These are phyloP conservation scores for Luffa aegyptiaca DNA, from an alignment of 306 rosid species.

Conservation along the genomic window DNA sequence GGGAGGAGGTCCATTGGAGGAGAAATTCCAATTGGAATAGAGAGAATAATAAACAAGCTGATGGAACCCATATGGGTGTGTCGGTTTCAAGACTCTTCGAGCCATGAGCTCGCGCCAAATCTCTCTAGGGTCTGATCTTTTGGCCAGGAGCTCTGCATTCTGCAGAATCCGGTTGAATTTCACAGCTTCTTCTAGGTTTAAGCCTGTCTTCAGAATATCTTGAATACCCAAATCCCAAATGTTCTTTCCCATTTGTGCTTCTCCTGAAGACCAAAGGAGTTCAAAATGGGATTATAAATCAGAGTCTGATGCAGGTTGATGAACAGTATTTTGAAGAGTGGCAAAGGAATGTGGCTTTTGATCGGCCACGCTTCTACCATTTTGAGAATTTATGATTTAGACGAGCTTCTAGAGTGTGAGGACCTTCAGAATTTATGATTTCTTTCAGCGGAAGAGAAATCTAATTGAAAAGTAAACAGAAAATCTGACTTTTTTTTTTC, in stretches of 20 bases:
- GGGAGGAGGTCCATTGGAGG: constrained; percentile 38
- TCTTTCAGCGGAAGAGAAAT: no score
- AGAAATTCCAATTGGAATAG: constrained; percentile 28
- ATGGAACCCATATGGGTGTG: constrained; percentile 46
- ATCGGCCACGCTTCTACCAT: background rate
- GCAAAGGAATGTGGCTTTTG: background rate
- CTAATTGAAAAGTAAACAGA: no score
- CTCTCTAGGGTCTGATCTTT: constrained; percentile 24
- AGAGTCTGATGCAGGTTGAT: background rate
- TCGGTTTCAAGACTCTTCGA: constrained; percentile 47
- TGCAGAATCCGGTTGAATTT: constrained; percentile 17
- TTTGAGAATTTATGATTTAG: background rate
- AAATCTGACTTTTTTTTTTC: no score
- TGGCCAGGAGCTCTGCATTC: constrained; percentile 9
- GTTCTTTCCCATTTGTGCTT: constrained; percentile 26
- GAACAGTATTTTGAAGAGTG: background rate
- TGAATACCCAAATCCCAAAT: constrained; percentile 29
- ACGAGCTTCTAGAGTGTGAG: background rate
- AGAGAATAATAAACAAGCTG: constrained; percentile 51
- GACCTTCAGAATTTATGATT: background rate
- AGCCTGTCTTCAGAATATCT: constrained; percentile 44
- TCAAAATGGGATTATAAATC: background rate
- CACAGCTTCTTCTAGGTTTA: constrained; percentile 35
- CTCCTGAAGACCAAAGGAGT: background rate
- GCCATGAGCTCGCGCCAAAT: constrained; percentile 47